These are phyloP conservation scores for Alternaria sp. DNA, from an alignment of 2,329 filamentous ascomycete species.

Conservation along the genomic window DNA sequence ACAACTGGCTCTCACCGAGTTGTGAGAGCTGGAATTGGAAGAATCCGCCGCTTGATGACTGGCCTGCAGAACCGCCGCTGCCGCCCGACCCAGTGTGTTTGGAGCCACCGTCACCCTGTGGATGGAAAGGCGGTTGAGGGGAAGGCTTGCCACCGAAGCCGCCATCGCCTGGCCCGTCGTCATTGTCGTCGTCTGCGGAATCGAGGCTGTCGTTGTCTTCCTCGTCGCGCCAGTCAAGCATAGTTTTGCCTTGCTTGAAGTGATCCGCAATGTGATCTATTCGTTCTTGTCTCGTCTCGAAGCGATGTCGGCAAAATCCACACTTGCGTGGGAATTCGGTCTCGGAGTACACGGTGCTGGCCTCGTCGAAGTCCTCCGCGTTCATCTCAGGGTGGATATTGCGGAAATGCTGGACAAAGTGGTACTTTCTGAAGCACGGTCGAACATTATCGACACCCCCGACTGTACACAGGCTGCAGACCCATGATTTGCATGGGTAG, in stretches of 20 bases:
- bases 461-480: constrained; percentile 41
- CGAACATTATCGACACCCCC: constrained; percentile 44
- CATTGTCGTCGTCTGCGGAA: constrained; percentile 36
- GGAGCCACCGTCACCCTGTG: constrained; percentile 22
- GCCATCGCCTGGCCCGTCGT: constrained; percentile 35
- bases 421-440: constrained; percentile 47
- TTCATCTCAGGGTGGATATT: constrained; percentile 46
- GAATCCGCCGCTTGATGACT: constrained; percentile 28
- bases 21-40: constrained; percentile 43
- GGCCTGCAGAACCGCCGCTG: constrained; percentile 17
- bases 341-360: constrained; percentile 40
- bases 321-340: constrained; percentile 45
- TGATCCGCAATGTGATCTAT: constrained; percentile 49
- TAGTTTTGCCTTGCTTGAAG: constrained; percentile 48
- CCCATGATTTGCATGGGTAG: constrained; percentile 45
- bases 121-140: constrained; percentile 25
- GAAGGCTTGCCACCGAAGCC: constrained; percentile 31
- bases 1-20: constrained; percentile 17
- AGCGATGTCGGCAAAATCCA: constrained; percentile 46
- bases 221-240: constrained; percentile 47
- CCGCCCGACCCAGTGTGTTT: constrained; percentile 27
- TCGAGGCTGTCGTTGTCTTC: constrained; percentile 29
- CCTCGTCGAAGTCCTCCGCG: constrained; percentile 39
- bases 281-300: constrained; percentile 42
- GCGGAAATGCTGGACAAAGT: constrained; percentile 48